Evolutionary conservation across 2,329 filamentous ascomycete species (phyloP), one percentile per base, ranked within the genome.

Genomic region (Ustulina deusta): DNA sequence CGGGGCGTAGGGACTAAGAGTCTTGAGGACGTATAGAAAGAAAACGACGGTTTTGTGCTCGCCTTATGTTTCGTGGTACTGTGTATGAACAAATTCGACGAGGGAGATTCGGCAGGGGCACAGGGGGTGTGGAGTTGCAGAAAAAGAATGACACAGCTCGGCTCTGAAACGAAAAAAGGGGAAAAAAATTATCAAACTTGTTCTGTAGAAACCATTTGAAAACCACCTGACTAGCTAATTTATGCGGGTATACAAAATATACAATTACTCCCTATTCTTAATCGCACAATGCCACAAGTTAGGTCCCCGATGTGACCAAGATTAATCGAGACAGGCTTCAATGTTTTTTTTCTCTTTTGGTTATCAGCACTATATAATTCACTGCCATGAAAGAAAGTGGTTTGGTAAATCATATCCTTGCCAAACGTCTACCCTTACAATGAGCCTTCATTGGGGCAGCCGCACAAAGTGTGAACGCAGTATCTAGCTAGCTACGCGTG

Each of bases 1-100:
- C 73, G 51, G 71, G 70, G 29, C 74, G 74, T 48, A 72, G 76
- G 64, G 77, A 79, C 36, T 79, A 78, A 76, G 62, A 58, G 25
- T 25, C 29, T n/a, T 7, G 6, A 20, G 44, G 9, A 17, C 34
- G n/a, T n/a, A n/a, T n/a, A 38, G 11, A 46, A 20, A 27, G 46
- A n/a, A 38, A 22, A 15, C 17, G 20, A 25, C 13, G 15, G 15
- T 22, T 22, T 48, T n/a, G 4, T 49, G 17, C 13, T 40, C 40
- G 11, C 48, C 44, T 49, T 58, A 34, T 22, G 34, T 40, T 25
- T 15, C 27, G 29, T 46, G 36, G 40, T 63, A 67, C 66, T 57
- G 22, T 68, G 63, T 70, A 65, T 66, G 34, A 63, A 68, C 17
- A 61, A 61, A 51, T 58, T 36, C 27, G 22, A 48, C 46, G 20